Base-by-base conservation (phyloP, 2,329 filamentous ascomycete genomes). In the Neonectria punicea region DNA sequence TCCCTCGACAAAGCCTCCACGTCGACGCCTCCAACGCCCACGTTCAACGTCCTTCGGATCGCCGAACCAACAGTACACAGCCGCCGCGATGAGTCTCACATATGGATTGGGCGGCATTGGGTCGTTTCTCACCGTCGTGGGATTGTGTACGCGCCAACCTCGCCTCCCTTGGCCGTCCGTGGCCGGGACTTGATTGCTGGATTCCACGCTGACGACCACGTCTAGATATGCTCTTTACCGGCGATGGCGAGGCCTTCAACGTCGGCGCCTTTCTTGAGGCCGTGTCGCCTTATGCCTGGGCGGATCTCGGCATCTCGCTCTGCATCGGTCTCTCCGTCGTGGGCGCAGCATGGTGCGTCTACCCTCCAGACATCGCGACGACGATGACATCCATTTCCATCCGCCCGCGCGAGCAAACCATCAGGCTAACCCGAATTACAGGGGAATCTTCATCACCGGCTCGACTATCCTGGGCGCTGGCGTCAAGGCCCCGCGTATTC, bases 401-500 rank as follows among this genome's bases (percentile, higher is more conserved):
- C 43, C n/a, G 34, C 22, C 18, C 47, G 7, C 25, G 51, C 55
- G 30, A 6, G 51, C 13, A 14, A 53, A 44, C 44, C 36, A 43
- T 44, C 30, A 41, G 53, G 69, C 70, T 77, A 66, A 77, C 63
- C 28, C 46, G 25, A 16, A 28, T 11, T 53, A 16, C 77, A 98
- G 96, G 96, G 96, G 97, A 76, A 99, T 99, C 80, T 96, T 99
- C 84, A 96, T 98, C 74, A 99, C 96, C 36, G 97, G 97, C 74
- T 97, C 94, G 64, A 97, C 96, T 63, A 99, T 99, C 79, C 88
- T 99, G 72, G 97, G 97, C 77, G 96, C 93, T 74, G 96, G 96
- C 84, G 96, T 99, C 77, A 95, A 93, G 81, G 95, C 96, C 50
- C 97, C 97, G 41, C 92, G 96, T 75, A 99, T 99, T 83, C 93